These are phyloP conservation scores for Penicillium robsamsonii DNA, from an alignment of 495 filamentous ascomycete genomes.

Conservation along the genomic window DNA sequence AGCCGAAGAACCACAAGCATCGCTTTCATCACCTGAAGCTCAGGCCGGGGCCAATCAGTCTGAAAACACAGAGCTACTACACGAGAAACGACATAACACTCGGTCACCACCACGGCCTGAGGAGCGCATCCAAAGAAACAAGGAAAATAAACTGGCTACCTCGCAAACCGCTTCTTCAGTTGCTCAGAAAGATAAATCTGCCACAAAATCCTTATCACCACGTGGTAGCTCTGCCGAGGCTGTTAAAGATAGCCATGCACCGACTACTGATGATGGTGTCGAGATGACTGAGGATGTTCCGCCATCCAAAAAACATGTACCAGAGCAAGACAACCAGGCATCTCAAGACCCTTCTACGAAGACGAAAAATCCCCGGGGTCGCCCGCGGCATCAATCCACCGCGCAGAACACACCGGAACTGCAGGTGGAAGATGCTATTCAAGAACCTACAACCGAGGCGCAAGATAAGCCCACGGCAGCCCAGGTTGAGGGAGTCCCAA, in stretches of 20 bases:
- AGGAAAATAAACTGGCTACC: background rate
- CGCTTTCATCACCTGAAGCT: slow-evolving; percentile 3
- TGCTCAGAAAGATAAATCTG: background rate
- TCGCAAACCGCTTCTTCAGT: slow-evolving; percentile 1
- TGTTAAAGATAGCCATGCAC: background rate
- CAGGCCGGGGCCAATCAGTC: background rate
- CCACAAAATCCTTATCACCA: background rate
- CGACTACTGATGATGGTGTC: background rate
- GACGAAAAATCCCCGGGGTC: slow-evolving; percentile 8
- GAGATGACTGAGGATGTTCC: background rate
- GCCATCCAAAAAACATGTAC: background rate
- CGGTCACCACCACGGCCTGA: slow-evolving; percentile 15
- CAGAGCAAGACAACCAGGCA: background rate
- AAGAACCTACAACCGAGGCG: background rate
- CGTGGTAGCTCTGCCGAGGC: background rate
- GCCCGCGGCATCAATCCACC: background rate
- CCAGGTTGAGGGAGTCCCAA: background rate
- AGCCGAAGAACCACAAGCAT: background rate
- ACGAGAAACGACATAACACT: slow-evolving; percentile 18
- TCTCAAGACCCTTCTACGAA: background rate
- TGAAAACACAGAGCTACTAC: slow-evolving; percentile 3
- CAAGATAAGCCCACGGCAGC: background rate
- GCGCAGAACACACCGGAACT: background rate
- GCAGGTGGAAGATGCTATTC: background rate
- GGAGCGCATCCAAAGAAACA: background rate